A percentile compares a stretch with the other conserved stretches of the same genome.
Evolutionary conservation across 305 asterid genomes (phyloP).

Genomic region (Ilex paraguariensis): DNA sequence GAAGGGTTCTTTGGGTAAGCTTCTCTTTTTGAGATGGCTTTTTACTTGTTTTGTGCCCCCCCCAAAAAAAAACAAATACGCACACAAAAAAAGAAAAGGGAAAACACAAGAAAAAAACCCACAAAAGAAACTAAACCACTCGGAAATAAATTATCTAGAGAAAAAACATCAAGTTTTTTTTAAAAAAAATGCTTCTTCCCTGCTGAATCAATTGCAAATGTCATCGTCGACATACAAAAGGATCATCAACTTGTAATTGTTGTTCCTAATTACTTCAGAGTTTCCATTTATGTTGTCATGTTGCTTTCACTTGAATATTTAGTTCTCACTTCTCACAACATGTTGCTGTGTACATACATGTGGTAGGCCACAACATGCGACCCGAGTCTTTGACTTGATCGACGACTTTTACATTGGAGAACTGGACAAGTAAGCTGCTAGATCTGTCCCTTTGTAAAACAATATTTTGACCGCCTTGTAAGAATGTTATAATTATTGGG

Average conservation of each 20-base stretch:
- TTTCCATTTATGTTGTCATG: constrained; percentile 1
- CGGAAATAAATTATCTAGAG: too few species aligned
- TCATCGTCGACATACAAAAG: too few species aligned
- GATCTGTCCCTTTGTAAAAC: constrained; percentile 2
- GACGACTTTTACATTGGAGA: constrained; percentile 77
- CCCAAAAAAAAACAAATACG: neutral
- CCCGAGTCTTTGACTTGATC: constrained; percentile 82
- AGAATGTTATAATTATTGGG: too few species aligned
- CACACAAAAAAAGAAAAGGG: neutral
- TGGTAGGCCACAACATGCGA: constrained; percentile 89
- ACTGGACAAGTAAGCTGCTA: constrained; percentile 32
- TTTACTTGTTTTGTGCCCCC: neutral
- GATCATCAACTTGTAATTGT: too few species aligned
- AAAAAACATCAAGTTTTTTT: too few species aligned
- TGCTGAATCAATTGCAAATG: too few species aligned
- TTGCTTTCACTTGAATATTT: constrained; percentile 3
- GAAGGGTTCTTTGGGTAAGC: constrained; percentile 81
- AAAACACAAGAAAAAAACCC: neutral
- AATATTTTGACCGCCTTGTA: neutral
- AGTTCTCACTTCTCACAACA: too few species aligned
- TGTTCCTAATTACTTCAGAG: too few species aligned
- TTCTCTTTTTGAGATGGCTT: constrained; percentile 8
- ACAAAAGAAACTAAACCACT: too few species aligned
- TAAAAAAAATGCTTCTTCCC: too few species aligned
- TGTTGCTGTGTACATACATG: neutral